Evolutionary conservation across 2,329 filamentous ascomycete genomes (phyloP), one percentile per base, ranked within the genome.

Genomic region (Sporothrix phasma): DNA sequence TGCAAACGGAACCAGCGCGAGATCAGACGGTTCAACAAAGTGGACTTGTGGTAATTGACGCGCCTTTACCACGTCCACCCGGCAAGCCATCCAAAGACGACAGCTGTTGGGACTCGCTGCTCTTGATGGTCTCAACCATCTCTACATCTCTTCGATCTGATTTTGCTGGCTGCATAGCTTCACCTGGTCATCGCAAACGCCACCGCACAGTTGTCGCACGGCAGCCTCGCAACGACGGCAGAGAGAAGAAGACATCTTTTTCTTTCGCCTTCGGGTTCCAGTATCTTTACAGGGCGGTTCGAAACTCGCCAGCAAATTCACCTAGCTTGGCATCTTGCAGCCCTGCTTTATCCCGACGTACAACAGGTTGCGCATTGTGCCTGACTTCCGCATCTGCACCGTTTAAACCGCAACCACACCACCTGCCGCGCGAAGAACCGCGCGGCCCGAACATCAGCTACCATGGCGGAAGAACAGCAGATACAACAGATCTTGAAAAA

Each of bases 401-500:
- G 7, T 13, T 17, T 39, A 22, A 45, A 19, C 29, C 31, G 26
- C 37, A 34, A 17, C 43, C 22, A 13, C 4, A 22, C 22, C 31
- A 1, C 6, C 31, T 64, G 63, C 61, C 51, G 64, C 61, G 67
- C 59, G 66, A 53, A 60, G 54, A 63, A 64, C 61, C 68, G 61
- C 61, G 61, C 46, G 22, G 45, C 56, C 46, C 24, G 24, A 34
- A 62, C 45, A 51, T 31, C 59, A 47, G 75, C 76, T 77, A 79
- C 74, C 74, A 87, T 86, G 81, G 84, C 81, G 74, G 83, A 86
- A 73, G 83, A 86, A 68, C 82, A 86, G 71, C 80, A 82, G 70
- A 81, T 86, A 77, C 86, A 86, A 77, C 89, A 91, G 76, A 92
- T 99, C 79, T 86, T 89, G 79, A 89, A 88, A 80, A 97, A 99